These are phyloP conservation scores for Cystobasidiaceae sp. DNA, from an alignment of 1,284 basidiomycete genomes.

Conservation along the genomic window DNA sequence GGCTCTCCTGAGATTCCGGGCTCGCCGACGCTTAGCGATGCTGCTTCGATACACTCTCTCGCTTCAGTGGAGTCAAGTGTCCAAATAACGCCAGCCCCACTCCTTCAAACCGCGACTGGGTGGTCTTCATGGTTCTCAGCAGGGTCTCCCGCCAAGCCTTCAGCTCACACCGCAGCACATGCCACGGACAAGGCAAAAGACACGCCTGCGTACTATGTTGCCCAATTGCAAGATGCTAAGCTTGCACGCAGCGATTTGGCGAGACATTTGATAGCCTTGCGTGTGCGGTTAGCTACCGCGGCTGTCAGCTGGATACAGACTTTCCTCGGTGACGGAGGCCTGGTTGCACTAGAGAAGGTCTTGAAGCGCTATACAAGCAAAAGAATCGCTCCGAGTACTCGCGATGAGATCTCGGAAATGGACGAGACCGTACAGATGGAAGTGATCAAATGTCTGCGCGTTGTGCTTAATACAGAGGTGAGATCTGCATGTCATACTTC, in stretches of 20 bases:
- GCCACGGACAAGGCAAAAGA: conserved; percentile 41
- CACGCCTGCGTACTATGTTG: conserved; percentile 43
- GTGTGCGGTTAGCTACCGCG: conserved; percentile 78
- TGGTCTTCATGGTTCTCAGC: conserved; percentile 51
- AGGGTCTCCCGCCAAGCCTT: conserved; percentile 48
- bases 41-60: not conserved
- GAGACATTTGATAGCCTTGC: conserved; percentile 75
- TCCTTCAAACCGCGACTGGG: conserved; percentile 21
- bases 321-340: conserved; percentile 63
- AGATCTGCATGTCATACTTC: conserved; percentile 41
- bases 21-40: not conserved
- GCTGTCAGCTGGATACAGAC: conserved; percentile 70
- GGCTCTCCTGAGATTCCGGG: not conserved
- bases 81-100: not conserved
- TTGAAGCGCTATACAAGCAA: conserved; percentile 46
- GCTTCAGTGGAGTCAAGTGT: not conserved
- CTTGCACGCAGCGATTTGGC: conserved; percentile 58
- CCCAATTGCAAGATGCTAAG: conserved; percentile 49
- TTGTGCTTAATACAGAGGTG: conserved; percentile 78
- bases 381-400: not conserved
- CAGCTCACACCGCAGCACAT: not conserved
- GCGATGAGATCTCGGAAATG: conserved; percentile 51
- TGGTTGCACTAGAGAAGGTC: conserved; percentile 59
- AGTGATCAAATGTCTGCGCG: conserved; percentile 70
- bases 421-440: conserved; percentile 68